A percentile compares a stretch with the other conserved stretches of the same genome.
Conservation (phyloP, 768 basidiomycete species). For the Megacollybia marginata region DNA sequence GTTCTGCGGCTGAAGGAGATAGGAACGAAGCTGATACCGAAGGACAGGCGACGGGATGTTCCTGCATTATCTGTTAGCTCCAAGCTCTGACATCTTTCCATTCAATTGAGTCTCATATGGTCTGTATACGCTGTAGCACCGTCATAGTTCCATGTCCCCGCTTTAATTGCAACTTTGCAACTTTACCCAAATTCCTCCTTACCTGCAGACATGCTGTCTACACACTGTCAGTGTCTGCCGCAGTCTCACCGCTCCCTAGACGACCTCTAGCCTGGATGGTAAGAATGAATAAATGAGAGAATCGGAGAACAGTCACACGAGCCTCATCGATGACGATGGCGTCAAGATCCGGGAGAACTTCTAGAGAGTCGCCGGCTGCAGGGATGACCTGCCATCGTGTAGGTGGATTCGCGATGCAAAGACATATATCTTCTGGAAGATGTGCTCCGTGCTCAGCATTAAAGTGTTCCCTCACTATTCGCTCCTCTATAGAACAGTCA, state of each 20-base stretch:
- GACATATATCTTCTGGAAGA: constrained; percentile 74
- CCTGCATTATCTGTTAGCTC: too few relatives aligned
- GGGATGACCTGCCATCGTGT: constrained; percentile 56
- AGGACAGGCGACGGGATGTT: too few relatives aligned
- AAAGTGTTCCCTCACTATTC: constrained; percentile 54
- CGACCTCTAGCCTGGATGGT: not conserved
- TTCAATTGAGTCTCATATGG: too few relatives aligned
- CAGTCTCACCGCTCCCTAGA: not conserved
- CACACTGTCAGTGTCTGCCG: not conserved
- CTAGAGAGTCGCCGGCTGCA: constrained; percentile 18
- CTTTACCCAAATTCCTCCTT: too few relatives aligned
- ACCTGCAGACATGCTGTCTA: not conserved
- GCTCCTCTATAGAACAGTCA: constrained; percentile 48
- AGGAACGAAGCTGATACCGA: too few relatives aligned
- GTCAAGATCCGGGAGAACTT: constrained; percentile 57
- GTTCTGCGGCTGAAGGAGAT: too few relatives aligned
- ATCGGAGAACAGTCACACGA: constrained; percentile 3
- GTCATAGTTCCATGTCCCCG: too few relatives aligned
- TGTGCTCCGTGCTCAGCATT: constrained; percentile 66
- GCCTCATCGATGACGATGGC: constrained; percentile 53
- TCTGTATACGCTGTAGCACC: too few relatives aligned
- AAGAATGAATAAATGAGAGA: not conserved
- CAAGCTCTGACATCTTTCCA: too few relatives aligned
- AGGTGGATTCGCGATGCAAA: constrained; percentile 68
- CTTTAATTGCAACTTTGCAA: too few relatives aligned